Conservation (phyloP, 1,284 basidiomycete species). For the Schizophyllum commune region DNA sequence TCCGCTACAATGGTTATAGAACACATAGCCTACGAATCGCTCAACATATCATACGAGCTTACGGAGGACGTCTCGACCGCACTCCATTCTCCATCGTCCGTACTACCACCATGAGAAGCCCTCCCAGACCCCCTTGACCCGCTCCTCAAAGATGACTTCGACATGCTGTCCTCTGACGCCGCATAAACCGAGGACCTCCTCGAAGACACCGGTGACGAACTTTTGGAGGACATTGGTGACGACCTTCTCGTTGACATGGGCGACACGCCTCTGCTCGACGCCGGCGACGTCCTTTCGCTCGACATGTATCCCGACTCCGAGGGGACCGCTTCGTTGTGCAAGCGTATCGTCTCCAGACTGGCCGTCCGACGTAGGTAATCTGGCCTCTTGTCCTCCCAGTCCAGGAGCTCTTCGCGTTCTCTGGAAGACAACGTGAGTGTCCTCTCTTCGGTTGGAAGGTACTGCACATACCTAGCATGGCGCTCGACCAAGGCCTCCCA, state of each 20-base stretch:
- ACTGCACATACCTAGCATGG: constrained; percentile 28
- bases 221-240: too few relatives aligned
- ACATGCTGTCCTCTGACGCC: too few relatives aligned
- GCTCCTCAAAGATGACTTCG: too few relatives aligned
- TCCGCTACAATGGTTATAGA: too few relatives aligned
- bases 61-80: neutral
- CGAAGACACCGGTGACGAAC: too few relatives aligned
- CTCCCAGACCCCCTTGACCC: too few relatives aligned
- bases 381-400: constrained; percentile 33
- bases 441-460: neutral
- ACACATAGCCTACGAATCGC: neutral
- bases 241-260: neutral
- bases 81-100: neutral
- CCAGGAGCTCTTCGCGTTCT: constrained; percentile 49
- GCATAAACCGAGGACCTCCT: too few relatives aligned
- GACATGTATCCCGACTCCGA: neutral
- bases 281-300: neutral
- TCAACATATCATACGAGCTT: neutral
- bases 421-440: constrained; percentile 5
- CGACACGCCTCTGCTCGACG: neutral
- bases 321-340: neutral
- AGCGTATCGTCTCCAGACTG: constrained; percentile 29
- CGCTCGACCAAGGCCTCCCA: constrained; percentile 61
- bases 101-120: neutral
- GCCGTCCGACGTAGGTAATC: constrained; percentile 20